phyloP scores from a whole-genome alignment of 2,329 filamentous ascomycete species.

The Ascochyta koolunga region DNA sequence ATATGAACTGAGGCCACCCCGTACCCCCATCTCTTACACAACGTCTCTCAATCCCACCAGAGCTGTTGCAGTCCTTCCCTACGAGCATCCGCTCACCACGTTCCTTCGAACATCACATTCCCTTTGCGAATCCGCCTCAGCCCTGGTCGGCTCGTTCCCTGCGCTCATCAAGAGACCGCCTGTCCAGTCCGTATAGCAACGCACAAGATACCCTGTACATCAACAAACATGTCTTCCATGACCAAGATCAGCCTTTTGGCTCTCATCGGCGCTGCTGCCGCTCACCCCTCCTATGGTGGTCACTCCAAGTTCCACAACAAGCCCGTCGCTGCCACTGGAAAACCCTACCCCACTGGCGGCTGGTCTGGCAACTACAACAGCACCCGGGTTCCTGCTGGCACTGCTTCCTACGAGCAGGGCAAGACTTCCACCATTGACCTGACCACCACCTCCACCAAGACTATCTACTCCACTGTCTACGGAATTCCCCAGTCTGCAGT shows the following conservation, averaged over 20 bases:
- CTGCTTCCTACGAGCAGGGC: slow-evolving; percentile 24
- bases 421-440: slow-evolving; percentile 33
- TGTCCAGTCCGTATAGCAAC: slow-evolving; percentile 22
- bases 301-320: slow-evolving; percentile 42
- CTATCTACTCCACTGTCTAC: slow-evolving; percentile 32
- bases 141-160: slow-evolving; percentile 52
- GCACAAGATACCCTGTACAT: slow-evolving; percentile 18
- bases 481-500: slow-evolving; percentile 28
- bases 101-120: slow-evolving; percentile 46
- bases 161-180: slow-evolving; percentile 49
- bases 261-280: slow-evolving; percentile 49
- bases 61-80: slow-evolving; percentile 46
- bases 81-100: slow-evolving; percentile 53
- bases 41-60: slow-evolving; percentile 37
- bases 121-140: slow-evolving; percentile 44
- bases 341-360: slow-evolving; percentile 41
- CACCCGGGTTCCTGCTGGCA: slow-evolving; percentile 30
- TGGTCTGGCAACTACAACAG: slow-evolving; percentile 35
- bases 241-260: slow-evolving; percentile 52
- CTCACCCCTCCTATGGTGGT: slow-evolving; percentile 44
- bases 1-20: slow-evolving; percentile 37
- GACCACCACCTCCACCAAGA: slow-evolving; percentile 36
- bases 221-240: slow-evolving; percentile 42
- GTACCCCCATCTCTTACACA: slow-evolving; percentile 29
- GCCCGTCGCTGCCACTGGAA: slow-evolving; percentile 29